Percentiles rank a stretch among this genome's conserved stretches.
Conservation (phyloP, 1,284 basidiomycete genomes). For the Cryptococcus floricola region DNA sequence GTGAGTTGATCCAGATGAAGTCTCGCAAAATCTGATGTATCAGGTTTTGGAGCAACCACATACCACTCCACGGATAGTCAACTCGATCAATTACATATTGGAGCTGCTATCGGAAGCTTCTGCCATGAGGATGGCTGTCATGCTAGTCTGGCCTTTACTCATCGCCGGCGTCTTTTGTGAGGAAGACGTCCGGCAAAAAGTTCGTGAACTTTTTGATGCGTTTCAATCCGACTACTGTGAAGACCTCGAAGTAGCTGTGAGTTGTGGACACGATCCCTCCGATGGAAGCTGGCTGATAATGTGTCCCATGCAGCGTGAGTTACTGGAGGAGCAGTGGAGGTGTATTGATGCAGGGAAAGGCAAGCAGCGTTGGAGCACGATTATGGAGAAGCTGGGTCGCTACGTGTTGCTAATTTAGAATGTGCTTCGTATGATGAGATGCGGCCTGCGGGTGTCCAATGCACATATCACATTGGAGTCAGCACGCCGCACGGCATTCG, state of each 20-base stretch:
- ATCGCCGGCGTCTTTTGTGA: constrained; percentile 28
- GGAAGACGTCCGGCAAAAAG: constrained; percentile 14
- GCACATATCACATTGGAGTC: no score
- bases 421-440: background rate
- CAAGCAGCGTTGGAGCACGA: constrained; percentile 20
- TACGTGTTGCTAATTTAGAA: constrained; percentile 22
- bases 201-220: constrained; percentile 22
- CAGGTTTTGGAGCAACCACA: constrained; percentile 28
- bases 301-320: constrained; percentile 11
- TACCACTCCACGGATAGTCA: constrained; percentile 18
- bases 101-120: constrained; percentile 33
- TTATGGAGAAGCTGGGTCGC: constrained; percentile 24
- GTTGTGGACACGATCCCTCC: constrained; percentile 5
- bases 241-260: constrained; percentile 33
- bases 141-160: constrained; percentile 38
- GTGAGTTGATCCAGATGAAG: constrained; percentile 14
- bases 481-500: no score
- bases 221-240: constrained; percentile 32
- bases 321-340: constrained; percentile 29
- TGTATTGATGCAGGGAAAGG: constrained; percentile 22
- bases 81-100: constrained; percentile 26
- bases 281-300: background rate
- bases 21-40: background rate
- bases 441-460: no score
- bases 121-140: constrained; percentile 32